Evolutionary conservation across 2,329 filamentous ascomycete species (phyloP), one percentile per base, ranked within the genome.

Genomic region (Atkinsonella texensis): DNA sequence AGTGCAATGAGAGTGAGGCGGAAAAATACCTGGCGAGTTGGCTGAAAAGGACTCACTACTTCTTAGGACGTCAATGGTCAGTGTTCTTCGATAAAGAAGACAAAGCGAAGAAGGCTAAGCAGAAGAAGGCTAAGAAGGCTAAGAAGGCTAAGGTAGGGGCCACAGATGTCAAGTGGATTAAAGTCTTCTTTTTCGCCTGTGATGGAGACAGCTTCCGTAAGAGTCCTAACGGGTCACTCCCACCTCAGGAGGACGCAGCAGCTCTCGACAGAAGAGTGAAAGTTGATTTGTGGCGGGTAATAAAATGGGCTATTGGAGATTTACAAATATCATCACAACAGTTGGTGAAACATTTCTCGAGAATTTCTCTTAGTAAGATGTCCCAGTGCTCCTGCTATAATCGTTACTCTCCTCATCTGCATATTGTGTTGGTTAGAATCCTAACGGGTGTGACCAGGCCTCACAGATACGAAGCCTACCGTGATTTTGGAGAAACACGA

Each of bases 301-400:
- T 83, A 1, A 64, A 74, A 28, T 81, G 76, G 76, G 68, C 80
- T 0, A 62, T 83, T 31, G 68, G 73, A 20, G 61, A 74, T 2
- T 57, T 65, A 3, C 53, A 63, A 0, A 83, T 79, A 52, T 57
- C 63, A 3, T 9, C 61, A 0, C 74, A 83, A 53, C 66, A 73
- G 0, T 66, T 71, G 5, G 63, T 77, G 2, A 84, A 84, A 55
- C 63, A 83, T 0, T 84, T 82, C 55, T 76, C 78, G 0, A 73
- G 80, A 10, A 73, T 82, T 40, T 63, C 73, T 2, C 65, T 83
- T 1, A 77, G 76, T 80, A 63, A 57, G 65, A 56, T 12, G 20
- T 8, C 15, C 1, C 4, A 10, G 3, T 11, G 8, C 32, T 15
- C 18, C 18, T 9, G 9, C 9, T 4, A 28, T 28, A 28, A 28